These are phyloP conservation scores for Spathaspora hagerdaliae DNA, from an alignment of 805 yeast species.

Conservation along the genomic window DNA sequence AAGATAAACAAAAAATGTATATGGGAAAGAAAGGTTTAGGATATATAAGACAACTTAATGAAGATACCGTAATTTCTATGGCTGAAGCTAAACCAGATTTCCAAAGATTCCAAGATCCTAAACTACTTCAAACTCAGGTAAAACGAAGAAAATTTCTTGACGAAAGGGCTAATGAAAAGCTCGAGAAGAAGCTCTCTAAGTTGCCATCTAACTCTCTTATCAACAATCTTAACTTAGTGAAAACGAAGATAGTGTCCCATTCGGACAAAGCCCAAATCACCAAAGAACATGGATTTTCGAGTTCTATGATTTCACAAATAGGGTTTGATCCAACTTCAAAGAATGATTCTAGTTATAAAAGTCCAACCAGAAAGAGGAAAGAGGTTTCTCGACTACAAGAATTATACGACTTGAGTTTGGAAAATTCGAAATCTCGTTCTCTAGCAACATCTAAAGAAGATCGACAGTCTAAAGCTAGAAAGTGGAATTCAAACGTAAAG, in stretches of 20 bases:
- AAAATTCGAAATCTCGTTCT: conserved; percentile 12
- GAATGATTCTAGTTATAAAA: conserved; percentile 2
- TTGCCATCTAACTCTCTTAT: conserved; percentile 5
- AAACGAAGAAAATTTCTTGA: conserved; percentile 28
- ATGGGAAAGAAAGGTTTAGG: conserved; percentile 15
- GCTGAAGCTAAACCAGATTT: conserved; percentile 27
- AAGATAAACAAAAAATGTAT: conserved; percentile 17
- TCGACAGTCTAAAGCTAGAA: conserved; percentile 12
- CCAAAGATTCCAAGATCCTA: conserved; percentile 45
- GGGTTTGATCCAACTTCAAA: conserved; percentile 51
- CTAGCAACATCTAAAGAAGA: conserved; percentile 15
- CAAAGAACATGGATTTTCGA: conserved; percentile 27
- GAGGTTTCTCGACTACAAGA: conserved; percentile 14
- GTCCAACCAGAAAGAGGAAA: conserved; percentile 9
- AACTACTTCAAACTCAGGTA: conserved; percentile 35
- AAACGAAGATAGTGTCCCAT: background rate
- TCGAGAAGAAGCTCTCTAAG: conserved; percentile 31
- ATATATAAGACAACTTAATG: conserved; percentile 6
- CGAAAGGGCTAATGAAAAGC: conserved; percentile 25
- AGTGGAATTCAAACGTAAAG: conserved; percentile 21
- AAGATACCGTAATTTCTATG: conserved; percentile 3
- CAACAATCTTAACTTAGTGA: conserved; percentile 2
- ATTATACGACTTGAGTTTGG: conserved; percentile 17
- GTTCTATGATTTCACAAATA: conserved; percentile 33
- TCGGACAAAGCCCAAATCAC: background rate